Base-by-base conservation (phyloP, 2,329 filamentous ascomycete species). In the Epichloe scottii region DNA sequence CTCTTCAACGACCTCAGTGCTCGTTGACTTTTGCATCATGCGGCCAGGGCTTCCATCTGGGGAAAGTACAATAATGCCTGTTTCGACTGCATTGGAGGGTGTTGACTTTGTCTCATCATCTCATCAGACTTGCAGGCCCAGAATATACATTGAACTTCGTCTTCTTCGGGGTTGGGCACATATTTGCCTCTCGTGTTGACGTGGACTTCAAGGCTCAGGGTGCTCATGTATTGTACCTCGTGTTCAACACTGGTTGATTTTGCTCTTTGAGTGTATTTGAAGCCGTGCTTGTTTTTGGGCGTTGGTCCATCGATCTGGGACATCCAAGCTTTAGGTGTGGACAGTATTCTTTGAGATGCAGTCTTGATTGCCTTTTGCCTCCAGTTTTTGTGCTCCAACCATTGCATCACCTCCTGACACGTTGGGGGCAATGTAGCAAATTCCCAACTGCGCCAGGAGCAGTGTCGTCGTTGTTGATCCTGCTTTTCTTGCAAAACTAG, bases 141-240 rank as follows among this genome's bases (percentile, higher is more conserved):
- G 62, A 97, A 95, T 5, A 97, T 77, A 61, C 86, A 89, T 55
- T 85, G 79, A 3, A 98, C 79, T 59, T 91, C 87, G 63, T 98
- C 93, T 58, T 94, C 78, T 58, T 91, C 88, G 0, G 93, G 93
- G 61, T 98, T 89, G 1, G 93, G 89, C 2, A 89, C 78, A 8
- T 96, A 74, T 46, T 80, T 82, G 6, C 81, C 88, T 51, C 91
- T 78, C 4, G 86, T 93, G 59, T 95, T 95, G 55, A 94, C 84
- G 63, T 98, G 91, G 4, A 97, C 71, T 63, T 98, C 93, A 6
- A 98, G 68, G 57, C 89, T 94, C 87, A 98, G 90, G 17, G 85
- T 89, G 58, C 87, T 95, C 93, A 98, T 97, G 64, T 95, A 95
- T 58, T 93, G 87, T 3, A 81, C 82, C 64, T 94, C 88, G 57